A percentile compares a stretch with the other conserved stretches of the same genome.
phyloP scores from a whole-genome alignment of 2,329 filamentous ascomycete genomes.

The Alternaria atra region DNA sequence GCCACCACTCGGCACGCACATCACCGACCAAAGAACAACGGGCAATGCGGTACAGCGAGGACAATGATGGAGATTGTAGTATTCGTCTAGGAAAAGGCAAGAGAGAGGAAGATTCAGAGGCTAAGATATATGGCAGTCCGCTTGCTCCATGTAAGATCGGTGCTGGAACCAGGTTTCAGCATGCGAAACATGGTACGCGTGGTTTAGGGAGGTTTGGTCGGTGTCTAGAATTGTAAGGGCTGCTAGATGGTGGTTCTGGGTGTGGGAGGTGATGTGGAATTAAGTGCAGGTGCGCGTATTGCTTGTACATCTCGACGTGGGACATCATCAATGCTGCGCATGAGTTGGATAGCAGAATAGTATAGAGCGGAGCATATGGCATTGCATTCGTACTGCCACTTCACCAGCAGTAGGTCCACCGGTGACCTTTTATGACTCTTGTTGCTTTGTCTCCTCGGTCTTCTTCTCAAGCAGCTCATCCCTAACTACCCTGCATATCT shows the following conservation, averaged over 20 bases:
- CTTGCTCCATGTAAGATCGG: slow-evolving; percentile 15
- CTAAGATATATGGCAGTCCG: neutral
- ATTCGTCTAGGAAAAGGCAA: neutral
- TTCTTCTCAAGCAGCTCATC: slow-evolving; percentile 53
- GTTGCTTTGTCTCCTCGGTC: neutral
- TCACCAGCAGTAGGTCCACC: neutral
- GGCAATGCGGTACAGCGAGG: neutral
- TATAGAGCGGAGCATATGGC: neutral
- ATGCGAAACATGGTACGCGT: slow-evolving; percentile 1
- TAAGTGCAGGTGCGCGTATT: neutral
- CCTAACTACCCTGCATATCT: slow-evolving; percentile 63
- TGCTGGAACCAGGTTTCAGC: slow-evolving; percentile 21
- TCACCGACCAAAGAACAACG: slow-evolving; percentile 4
- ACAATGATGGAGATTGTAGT: slow-evolving; percentile 8
- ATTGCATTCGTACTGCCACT: neutral
- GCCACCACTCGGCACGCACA: slow-evolving; percentile 15
- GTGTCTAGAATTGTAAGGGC: neutral
- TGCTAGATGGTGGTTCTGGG: too few species aligned
- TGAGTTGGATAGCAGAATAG: neutral
- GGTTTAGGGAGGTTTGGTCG: neutral
- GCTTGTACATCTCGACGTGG: neutral
- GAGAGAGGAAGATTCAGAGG: neutral
- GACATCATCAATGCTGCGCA: neutral
- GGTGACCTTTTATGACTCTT: neutral
- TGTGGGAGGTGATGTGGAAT: too few species aligned